These are phyloP conservation scores for Barnettozyma californica DNA, from an alignment of 805 yeast species.

Conservation along the genomic window DNA sequence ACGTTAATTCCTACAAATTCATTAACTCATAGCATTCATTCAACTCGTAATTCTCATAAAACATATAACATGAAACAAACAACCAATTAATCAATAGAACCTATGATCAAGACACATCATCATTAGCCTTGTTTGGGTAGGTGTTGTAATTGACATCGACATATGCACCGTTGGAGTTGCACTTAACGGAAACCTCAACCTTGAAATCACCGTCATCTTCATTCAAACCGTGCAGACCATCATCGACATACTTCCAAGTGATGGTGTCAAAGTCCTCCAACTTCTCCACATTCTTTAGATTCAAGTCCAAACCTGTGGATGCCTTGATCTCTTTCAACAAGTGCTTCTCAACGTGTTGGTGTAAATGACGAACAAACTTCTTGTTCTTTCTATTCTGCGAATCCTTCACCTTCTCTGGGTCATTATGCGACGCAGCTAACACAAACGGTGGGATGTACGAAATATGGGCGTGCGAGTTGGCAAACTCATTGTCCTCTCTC, in stretches of 20 bases:
- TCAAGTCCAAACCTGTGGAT: constrained; percentile 51
- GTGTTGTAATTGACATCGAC: constrained; percentile 62
- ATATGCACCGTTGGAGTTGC: constrained; percentile 62
- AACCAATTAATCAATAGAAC: background rate
- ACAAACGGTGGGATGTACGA: constrained; percentile 72
- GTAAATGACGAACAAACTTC: constrained; percentile 67
- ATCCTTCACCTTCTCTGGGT: constrained; percentile 66
- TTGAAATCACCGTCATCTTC: constrained; percentile 51
- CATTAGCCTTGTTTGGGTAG: constrained; percentile 18
- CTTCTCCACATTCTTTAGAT: constrained; percentile 47
- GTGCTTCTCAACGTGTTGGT: constrained; percentile 71
- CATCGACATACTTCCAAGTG: constrained; percentile 61
- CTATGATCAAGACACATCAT: background rate
- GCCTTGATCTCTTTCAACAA: constrained; percentile 59
- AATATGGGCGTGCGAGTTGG: constrained; percentile 60
- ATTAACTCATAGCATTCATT: background rate
- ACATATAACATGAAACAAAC: background rate
- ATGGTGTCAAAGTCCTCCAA: constrained; percentile 41
- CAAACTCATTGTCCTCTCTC: constrained; percentile 72
- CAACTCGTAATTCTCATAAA: background rate
- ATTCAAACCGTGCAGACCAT: constrained; percentile 39
- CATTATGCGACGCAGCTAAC: constrained; percentile 57
- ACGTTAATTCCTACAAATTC: no score
- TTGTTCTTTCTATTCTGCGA: constrained; percentile 66
- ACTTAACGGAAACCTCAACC: constrained; percentile 56